Evolutionary conservation across 257 asterid species (phyloP).

Genomic region (Misopates orontium): DNA sequence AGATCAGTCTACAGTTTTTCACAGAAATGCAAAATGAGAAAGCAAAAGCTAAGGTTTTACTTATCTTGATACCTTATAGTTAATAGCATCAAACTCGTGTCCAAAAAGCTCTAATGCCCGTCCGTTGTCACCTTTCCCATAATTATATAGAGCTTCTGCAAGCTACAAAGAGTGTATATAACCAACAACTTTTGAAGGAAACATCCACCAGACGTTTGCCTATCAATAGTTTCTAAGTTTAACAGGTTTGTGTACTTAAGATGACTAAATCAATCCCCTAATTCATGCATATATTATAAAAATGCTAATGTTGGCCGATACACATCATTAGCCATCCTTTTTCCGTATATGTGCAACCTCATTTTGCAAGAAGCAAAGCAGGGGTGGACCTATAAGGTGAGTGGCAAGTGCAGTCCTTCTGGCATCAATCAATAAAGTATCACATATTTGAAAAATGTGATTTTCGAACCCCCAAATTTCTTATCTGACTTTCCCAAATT

Average conservation of each 20-base stretch:
- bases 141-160: constrained; percentile 68
- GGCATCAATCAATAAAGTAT: neutral
- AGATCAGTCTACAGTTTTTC: constrained; percentile 16
- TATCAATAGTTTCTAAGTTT: neutral
- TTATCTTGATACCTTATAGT: constrained; percentile 60
- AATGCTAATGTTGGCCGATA: too few relatives aligned
- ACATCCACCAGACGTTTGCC: neutral
- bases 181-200: too few relatives aligned
- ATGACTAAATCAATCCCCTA: neutral
- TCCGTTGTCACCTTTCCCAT: constrained; percentile 67
- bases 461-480: neutral
- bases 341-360: too few relatives aligned
- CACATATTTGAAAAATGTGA: neutral
- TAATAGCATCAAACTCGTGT: constrained; percentile 52
- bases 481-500: neutral
- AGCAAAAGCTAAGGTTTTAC: neutral
- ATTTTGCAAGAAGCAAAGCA: too few relatives aligned
- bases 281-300: neutral
- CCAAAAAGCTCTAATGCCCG: constrained; percentile 66
- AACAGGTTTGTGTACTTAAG: neutral
- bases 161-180: constrained; percentile 54
- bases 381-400: too few relatives aligned
- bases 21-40: neutral
- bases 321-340: too few relatives aligned
- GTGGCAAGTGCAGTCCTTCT: too few relatives aligned